phyloP scores from a whole-genome alignment of 495 filamentous ascomycete species.

The Penicillium longicatenatum region DNA sequence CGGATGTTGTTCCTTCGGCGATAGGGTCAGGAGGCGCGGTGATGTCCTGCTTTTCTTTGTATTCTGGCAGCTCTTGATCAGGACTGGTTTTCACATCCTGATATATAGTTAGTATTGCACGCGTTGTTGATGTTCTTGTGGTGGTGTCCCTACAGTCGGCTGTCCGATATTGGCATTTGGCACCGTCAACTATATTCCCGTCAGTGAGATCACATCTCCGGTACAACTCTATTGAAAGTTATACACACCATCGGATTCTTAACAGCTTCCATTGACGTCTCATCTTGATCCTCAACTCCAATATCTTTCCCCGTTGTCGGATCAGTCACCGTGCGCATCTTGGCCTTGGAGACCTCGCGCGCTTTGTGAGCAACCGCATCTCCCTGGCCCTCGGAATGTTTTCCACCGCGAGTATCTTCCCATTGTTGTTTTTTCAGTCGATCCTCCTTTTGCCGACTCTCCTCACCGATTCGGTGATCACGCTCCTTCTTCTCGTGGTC shows the following conservation, averaged over 20 bases:
- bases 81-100: conserved; percentile 62
- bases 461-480: conserved; percentile 64
- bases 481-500: conserved; percentile 77
- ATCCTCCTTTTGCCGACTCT: conserved; percentile 41
- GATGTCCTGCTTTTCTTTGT: conserved; percentile 81
- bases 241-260: conserved; percentile 64
- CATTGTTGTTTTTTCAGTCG: conserved; percentile 35
- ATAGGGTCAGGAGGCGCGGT: conserved; percentile 90
- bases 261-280: conserved; percentile 68
- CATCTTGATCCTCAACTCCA: conserved; percentile 79
- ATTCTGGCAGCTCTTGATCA: conserved; percentile 67
- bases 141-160: conserved; percentile 54
- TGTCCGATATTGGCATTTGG: conserved; percentile 86
- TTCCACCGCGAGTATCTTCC: conserved; percentile 2
- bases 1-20: conserved; percentile 74
- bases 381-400: conserved; percentile 43
- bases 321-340: conserved; percentile 75
- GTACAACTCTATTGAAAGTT: neutral
- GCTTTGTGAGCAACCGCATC: conserved; percentile 41
- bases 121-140: neutral
- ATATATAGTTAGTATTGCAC: conserved; percentile 19
- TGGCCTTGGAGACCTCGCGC: conserved; percentile 48
- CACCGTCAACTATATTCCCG: conserved; percentile 63
- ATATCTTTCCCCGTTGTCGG: conserved; percentile 85
- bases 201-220: neutral